Base-by-base conservation (phyloP, 139 green algal genomes). In the Chlamydomonas sp. region DNA sequence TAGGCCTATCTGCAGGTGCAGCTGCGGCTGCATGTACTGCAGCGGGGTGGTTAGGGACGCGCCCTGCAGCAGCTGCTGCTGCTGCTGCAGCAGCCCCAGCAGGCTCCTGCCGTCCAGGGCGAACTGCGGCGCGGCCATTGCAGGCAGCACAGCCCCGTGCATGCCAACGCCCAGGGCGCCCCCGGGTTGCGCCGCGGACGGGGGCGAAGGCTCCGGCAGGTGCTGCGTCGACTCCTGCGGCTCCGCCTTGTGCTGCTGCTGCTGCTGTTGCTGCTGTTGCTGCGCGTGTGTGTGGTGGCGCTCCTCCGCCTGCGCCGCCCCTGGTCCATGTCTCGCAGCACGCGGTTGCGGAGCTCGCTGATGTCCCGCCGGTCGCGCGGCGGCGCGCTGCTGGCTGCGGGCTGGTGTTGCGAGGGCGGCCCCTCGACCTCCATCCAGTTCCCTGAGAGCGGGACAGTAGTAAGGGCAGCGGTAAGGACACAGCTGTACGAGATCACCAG, bases 301-400 rank as follows among this genome's bases (percentile, higher is more conserved):
- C 57, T 85, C 66, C 80, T 85, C 80, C 69, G 73, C 80, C 18
- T 77, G 60, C 63, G 59, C 58, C 4, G 69, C 69, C 5, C 80
- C 69, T 85, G 68, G 7, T 85, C 80, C 68, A 85, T 68, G 0
- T 79, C 68, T 15, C 61, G 68, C 5, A 71, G 61, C 20, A 80
- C 60, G 0, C 82, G 82, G 4, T 60, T 64, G 18, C 71, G 82
- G 18, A 71, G 59, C 60, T 68, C 80, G 5, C 12, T 69, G 5
- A 69, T 8, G 0, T 59, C 31, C 31, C 31, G 31, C 31, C 31
- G 5, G 60, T 49, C 18, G 10, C 59, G 17, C 12, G 58, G 60
- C 20, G 74, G 61, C 82, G 71, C 71, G 60, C 31, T 57, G 60
- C 82, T 86, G 82, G 61, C 79, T 3, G 82, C 80, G 2, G 80